Conservation (phyloP, 2,329 filamentous ascomycete species). For the Fusarium pilosicola region DNA sequence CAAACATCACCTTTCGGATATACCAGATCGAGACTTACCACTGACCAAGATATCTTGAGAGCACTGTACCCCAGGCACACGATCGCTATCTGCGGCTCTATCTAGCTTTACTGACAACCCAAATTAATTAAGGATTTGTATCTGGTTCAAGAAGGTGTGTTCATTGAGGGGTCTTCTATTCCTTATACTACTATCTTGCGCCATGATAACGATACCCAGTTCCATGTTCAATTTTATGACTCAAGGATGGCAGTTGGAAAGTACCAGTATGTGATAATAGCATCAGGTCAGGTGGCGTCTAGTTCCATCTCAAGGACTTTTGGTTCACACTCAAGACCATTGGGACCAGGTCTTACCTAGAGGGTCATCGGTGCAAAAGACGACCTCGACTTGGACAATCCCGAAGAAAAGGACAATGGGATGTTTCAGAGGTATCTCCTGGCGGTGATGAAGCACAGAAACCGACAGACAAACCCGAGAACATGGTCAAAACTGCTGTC, state of each 20-base stretch:
- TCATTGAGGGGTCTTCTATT: slow-evolving; percentile 78
- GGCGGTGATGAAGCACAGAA: not conserved
- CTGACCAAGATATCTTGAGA: slow-evolving; percentile 59
- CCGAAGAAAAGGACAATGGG: slow-evolving; percentile 51
- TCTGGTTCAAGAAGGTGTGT: slow-evolving; percentile 73
- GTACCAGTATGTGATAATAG: slow-evolving; percentile 72
- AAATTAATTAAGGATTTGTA: slow-evolving; percentile 74
- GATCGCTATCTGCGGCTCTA: slow-evolving; percentile 76
- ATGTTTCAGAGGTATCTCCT: slow-evolving; percentile 29
- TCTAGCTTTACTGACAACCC: slow-evolving; percentile 73
- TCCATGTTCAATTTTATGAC: slow-evolving; percentile 78
- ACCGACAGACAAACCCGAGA: not conserved
- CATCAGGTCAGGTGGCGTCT: slow-evolving; percentile 73
- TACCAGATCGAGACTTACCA: slow-evolving; percentile 65
- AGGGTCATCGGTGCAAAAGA: slow-evolving; percentile 57
- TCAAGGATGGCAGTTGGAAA: slow-evolving; percentile 75
- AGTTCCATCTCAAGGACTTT: slow-evolving; percentile 74
- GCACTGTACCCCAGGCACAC: slow-evolving; percentile 53
- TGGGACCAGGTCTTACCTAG: slow-evolving; percentile 65
- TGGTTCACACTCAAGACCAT: slow-evolving; percentile 74
- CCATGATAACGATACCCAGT: slow-evolving; percentile 58
- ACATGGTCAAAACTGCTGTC: not conserved
- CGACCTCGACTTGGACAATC: slow-evolving; percentile 48
- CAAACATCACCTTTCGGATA: slow-evolving; percentile 66
- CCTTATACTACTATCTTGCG: slow-evolving; percentile 73